These are phyloP conservation scores for Backusella luteola DNA, from an alignment of 192 early-diverging fungal species.

Conservation along the genomic window DNA sequence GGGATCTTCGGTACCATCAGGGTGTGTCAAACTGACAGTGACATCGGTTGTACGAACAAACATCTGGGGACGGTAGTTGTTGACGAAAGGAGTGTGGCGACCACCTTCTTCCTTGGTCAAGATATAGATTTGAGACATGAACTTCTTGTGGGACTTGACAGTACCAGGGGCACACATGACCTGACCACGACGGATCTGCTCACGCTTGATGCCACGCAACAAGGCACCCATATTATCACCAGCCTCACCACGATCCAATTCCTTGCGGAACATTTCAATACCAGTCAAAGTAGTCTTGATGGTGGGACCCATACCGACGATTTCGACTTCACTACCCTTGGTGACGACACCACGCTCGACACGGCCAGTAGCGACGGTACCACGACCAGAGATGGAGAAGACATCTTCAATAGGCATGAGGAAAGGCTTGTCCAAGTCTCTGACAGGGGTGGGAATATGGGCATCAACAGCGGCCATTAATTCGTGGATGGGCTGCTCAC, in stretches of 20 bases:
- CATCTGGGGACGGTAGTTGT: slow-evolving; percentile 97
- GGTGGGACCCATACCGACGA: slow-evolving; percentile 89
- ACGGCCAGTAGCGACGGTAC: slow-evolving; percentile 94
- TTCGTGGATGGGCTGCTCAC: slow-evolving; percentile 84
- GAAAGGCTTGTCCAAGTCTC: slow-evolving; percentile 98
- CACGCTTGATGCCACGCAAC: slow-evolving; percentile 96
- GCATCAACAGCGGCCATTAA: slow-evolving; percentile 92
- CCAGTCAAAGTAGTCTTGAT: slow-evolving; percentile 95
- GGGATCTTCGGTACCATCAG: slow-evolving; percentile 75
- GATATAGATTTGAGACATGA: slow-evolving; percentile 89
- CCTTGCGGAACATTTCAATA: slow-evolving; percentile 99
- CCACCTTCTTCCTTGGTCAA: slow-evolving; percentile 98
- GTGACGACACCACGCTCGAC: slow-evolving; percentile 91
- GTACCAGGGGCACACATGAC: slow-evolving; percentile 90
- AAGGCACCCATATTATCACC: slow-evolving; percentile 99
- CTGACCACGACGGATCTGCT: slow-evolving; percentile 92
- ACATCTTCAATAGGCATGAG: slow-evolving; percentile 99
- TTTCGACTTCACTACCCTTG: slow-evolving; percentile 96
- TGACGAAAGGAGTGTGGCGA: slow-evolving; percentile 94
- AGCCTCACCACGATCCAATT: slow-evolving; percentile 94
- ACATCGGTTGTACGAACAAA: slow-evolving; percentile 96
- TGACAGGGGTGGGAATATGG: slow-evolving; percentile 86
- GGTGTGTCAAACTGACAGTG: slow-evolving; percentile 79
- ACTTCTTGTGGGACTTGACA: slow-evolving; percentile 95
- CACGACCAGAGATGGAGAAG: slow-evolving; percentile 97